Conservation (phyloP, 2,329 filamentous ascomycete genomes). For the Cyphellophora attinorum region DNA sequence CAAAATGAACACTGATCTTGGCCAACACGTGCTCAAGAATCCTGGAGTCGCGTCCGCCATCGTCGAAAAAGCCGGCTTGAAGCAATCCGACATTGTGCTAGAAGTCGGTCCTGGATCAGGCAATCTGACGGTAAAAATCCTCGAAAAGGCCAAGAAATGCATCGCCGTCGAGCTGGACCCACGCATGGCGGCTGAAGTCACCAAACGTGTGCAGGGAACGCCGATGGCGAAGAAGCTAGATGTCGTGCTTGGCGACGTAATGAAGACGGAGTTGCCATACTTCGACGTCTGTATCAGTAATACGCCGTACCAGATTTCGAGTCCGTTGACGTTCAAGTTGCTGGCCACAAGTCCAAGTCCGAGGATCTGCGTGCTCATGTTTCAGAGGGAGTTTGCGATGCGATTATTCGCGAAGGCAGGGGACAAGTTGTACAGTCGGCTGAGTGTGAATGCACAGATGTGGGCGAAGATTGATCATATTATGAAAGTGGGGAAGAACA, state of each 20-base stretch:
- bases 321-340: slow-evolving; percentile 83
- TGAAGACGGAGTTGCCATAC: slow-evolving; percentile 71
- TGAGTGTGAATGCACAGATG: slow-evolving; percentile 90
- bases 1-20: slow-evolving; percentile 90
- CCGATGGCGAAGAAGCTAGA: slow-evolving; percentile 77
- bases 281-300: slow-evolving; percentile 81
- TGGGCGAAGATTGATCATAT: slow-evolving; percentile 64
- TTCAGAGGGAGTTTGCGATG: slow-evolving; percentile 89
- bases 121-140: slow-evolving; percentile 78
- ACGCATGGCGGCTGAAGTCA: slow-evolving; percentile 90
- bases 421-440: slow-evolving; percentile 80
- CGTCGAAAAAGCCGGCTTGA: slow-evolving; percentile 77
- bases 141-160: slow-evolving; percentile 75
- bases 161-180: slow-evolving; percentile 90
- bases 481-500: slow-evolving; percentile 92
- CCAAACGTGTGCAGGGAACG: slow-evolving; percentile 84
- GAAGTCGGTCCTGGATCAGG: slow-evolving; percentile 88
- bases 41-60: slow-evolving; percentile 74
- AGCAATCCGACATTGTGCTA: slow-evolving; percentile 80
- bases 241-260: slow-evolving; percentile 82
- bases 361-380: slow-evolving; percentile 82
- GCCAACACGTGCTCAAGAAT: slow-evolving; percentile 89
- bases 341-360: slow-evolving; percentile 74
- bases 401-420: slow-evolving; percentile 79
- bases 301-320: slow-evolving; percentile 74